Base-by-base conservation (phyloP, 1,284 basidiomycete genomes). In the Sporisorium graminicola region DNA sequence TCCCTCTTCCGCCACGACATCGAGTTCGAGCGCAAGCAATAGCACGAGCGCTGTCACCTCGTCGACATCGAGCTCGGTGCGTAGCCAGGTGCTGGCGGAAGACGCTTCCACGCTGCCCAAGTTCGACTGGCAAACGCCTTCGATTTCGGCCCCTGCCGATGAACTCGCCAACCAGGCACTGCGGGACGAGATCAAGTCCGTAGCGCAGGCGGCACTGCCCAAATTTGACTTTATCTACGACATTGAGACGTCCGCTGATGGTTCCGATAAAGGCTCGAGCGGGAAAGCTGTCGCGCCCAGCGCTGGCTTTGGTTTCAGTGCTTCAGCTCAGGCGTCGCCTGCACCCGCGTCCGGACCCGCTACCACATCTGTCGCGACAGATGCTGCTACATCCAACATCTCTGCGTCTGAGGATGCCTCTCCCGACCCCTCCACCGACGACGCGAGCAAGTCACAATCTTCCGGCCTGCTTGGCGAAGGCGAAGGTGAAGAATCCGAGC, bases 401-500 rank as follows among this genome's bases (percentile, higher is more conserved):
- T n/a, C n/a, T n/a, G 22, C 52, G 24, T 31, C 54, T 8, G 26
- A 10, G 31, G 43, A 56, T 4, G 10, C 31, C 35, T 8, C 54
- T 26, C 3, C 40, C 16, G 58, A 61, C 0, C 10, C 49, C 18
- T 13, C 33, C 8, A 18, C 31, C 8, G 59, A 35, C 22, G 73
- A 70, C 29, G 49, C 73, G 3, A 64, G 57, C 64, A 60, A 58
- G 31, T 24, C 60, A 10, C 51, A 59, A 12, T 60, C 66, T 2
- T 66, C 62, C 12, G 75, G 71, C 31, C 60, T 77, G 24, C 65
- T 79, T 9, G 77, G 79, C 37, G 66, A 74, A 24, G 82, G 82
- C 46, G 74, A 84, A 47, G 82, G 82, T 18, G 82, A 84, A 55
- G 81, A 84, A 40, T 72, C 65, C 24, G 82, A 84, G 55, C 52